Conservation (phyloP, 176 grass and related monocot genomes). For the Elaeis guineensis region DNA sequence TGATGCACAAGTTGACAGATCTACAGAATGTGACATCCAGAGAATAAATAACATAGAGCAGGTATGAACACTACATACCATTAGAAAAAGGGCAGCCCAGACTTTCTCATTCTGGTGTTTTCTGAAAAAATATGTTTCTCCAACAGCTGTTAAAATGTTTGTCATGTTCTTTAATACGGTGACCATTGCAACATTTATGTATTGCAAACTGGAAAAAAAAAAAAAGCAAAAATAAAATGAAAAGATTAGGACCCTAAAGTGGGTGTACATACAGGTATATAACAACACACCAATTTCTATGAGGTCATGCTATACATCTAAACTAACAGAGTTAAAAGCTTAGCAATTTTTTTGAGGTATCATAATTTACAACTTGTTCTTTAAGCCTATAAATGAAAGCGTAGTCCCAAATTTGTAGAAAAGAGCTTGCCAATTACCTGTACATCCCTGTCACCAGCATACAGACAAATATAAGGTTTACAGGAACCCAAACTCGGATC, state of each 20-base stretch:
- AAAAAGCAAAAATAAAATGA: not conserved
- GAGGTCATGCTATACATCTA: too few species aligned
- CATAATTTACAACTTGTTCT: too few species aligned
- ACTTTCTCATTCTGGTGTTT: conserved; percentile 70
- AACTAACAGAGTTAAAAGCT: too few species aligned
- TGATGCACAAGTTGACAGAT: too few species aligned
- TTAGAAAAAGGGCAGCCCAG: conserved; percentile 72
- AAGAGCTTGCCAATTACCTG: conserved; percentile 31
- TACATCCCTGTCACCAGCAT: conserved; percentile 89
- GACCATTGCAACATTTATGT: conserved; percentile 96
- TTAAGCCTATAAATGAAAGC: too few species aligned
- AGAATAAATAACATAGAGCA: too few species aligned
- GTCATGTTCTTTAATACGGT: conserved; percentile 88
- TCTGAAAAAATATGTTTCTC: conserved; percentile 68
- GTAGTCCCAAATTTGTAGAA: too few species aligned
- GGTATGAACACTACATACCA: conserved; percentile 33
- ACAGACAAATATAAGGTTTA: conserved; percentile 77
- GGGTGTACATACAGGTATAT: not conserved
- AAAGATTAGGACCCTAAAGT: not conserved
- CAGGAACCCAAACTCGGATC: conserved; percentile 73
- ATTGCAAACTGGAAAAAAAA: conserved; percentile 62
- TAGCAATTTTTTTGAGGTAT: too few species aligned
- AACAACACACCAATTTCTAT: too few species aligned
- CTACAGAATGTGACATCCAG: too few species aligned
- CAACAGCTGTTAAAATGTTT: conserved; percentile 79